phyloP scores from a whole-genome alignment of 1,284 basidiomycete species.

The Sporisorium scitamineum region DNA sequence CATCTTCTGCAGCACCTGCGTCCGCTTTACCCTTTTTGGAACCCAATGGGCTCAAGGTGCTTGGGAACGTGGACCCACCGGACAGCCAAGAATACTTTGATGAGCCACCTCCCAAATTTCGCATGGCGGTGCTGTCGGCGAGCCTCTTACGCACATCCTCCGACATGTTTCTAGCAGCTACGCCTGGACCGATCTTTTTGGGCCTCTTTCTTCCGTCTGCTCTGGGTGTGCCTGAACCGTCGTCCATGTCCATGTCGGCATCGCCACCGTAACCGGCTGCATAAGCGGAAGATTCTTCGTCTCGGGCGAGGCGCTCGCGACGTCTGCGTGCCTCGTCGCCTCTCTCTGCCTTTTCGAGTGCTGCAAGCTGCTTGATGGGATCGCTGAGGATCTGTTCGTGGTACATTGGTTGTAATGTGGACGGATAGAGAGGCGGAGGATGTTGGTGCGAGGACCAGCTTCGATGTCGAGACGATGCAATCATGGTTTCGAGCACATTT shows the following conservation, averaged over 20 bases:
- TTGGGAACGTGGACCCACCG: constrained; percentile 25
- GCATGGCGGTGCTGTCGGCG: constrained; percentile 67
- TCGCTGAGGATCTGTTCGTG: constrained; percentile 63
- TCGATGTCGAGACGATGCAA: constrained; percentile 63
- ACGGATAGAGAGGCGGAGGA: constrained; percentile 50
- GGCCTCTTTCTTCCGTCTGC: constrained; percentile 45
- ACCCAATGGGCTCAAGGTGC: constrained; percentile 32
- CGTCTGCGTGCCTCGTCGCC: constrained; percentile 61
- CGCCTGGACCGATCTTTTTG: constrained; percentile 56
- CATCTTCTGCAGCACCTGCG: constrained; percentile 23
- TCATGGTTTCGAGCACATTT: constrained; percentile 66
- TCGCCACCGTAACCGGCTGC: constrained; percentile 34
- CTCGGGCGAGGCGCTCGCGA: constrained; percentile 56
- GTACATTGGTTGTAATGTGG: constrained; percentile 50
- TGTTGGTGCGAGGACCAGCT: constrained; percentile 65
- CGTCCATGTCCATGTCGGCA: constrained; percentile 41
- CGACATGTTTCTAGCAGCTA: constrained; percentile 62
- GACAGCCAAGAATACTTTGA: constrained; percentile 61
- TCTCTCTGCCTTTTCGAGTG: constrained; percentile 66
- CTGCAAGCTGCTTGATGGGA: constrained; percentile 61
- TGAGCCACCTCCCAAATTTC: constrained; percentile 58
- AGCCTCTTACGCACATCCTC: constrained; percentile 66
- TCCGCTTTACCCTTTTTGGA: constrained; percentile 42
- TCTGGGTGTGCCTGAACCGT: constrained; percentile 34
- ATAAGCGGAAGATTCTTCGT: constrained; percentile 54